Percentiles rank a stretch among this genome's conserved stretches.
These are phyloP conservation scores for Spironucleus salmonicida DNA, from an alignment of 208 protist species.

Conservation along the genomic window DNA sequence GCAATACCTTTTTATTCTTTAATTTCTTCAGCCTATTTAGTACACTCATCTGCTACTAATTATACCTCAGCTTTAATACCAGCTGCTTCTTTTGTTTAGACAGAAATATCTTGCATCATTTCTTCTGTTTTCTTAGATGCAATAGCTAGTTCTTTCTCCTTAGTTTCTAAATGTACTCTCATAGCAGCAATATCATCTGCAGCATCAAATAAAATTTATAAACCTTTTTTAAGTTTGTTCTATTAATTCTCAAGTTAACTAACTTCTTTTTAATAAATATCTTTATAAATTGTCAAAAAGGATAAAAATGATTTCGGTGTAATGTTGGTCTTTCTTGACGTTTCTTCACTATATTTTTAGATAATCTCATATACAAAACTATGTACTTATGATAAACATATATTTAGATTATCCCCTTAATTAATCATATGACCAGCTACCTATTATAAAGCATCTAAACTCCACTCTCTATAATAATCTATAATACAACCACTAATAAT, in stretches of 20 bases:
- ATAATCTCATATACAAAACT: slow-evolving; percentile 48
- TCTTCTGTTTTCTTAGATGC: slow-evolving; percentile 61
- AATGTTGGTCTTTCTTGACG: slow-evolving; percentile 53
- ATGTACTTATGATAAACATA: slow-evolving; percentile 50
- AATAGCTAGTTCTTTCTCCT: slow-evolving; percentile 50
- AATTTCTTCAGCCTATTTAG: slow-evolving; percentile 39
- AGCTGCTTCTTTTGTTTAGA: slow-evolving; percentile 68
- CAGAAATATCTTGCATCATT: slow-evolving; percentile 72
- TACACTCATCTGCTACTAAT: slow-evolving; percentile 60
- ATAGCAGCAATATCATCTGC: slow-evolving; percentile 45
- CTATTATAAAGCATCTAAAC: slow-evolving; percentile 72
- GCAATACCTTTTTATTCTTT: slow-evolving; percentile 68
- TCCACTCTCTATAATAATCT: slow-evolving; percentile 93
- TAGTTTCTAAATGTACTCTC: slow-evolving; percentile 42
- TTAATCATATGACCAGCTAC: slow-evolving; percentile 67
- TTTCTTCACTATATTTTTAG: slow-evolving; percentile 54
- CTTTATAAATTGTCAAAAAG: slow-evolving; percentile 55
- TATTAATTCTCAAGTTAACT: slow-evolving; percentile 47
- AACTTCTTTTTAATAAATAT: slow-evolving; percentile 54
- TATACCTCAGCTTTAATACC: slow-evolving; percentile 78
- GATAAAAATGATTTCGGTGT: slow-evolving; percentile 65
- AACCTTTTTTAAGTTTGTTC: slow-evolving; percentile 51
- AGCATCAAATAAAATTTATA: slow-evolving; percentile 54
- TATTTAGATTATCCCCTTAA: slow-evolving; percentile 66
- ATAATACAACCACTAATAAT: slow-evolving; percentile 82